These are phyloP conservation scores for Plasmopara muralis DNA, from an alignment of 352 stramenopile genomes.

Conservation along the genomic window DNA sequence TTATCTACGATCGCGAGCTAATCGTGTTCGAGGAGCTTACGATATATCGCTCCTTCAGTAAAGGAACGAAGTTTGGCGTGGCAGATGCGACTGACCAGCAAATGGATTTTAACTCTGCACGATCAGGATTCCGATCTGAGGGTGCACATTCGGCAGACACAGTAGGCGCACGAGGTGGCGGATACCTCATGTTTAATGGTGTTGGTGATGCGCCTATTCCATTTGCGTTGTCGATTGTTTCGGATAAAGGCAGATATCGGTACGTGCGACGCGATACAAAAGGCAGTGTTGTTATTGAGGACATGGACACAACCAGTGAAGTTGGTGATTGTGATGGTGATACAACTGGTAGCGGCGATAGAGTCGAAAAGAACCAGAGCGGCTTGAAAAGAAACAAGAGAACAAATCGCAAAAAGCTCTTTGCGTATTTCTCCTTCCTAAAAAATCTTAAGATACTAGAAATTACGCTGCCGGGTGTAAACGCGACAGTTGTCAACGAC, in stretches of 20 bases:
- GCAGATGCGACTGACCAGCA: conserved; percentile 24
- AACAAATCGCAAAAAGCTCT: conserved; percentile 21
- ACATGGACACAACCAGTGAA: conserved; percentile 2
- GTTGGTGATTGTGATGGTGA: background rate
- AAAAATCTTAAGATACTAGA: conserved; percentile 72
- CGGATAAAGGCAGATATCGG: conserved; percentile 15
- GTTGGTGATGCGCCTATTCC: conserved; percentile 75
- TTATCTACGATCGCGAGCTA: conserved; percentile 68
- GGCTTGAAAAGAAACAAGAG: conserved; percentile 7
- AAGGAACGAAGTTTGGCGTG: conserved; percentile 37
- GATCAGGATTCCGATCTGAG: conserved; percentile 28
- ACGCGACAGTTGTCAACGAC: conserved; percentile 80
- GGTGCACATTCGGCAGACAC: conserved; percentile 35
- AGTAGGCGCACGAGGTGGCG: conserved; percentile 46
- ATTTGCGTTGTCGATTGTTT: conserved; percentile 64
- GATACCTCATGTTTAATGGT: conserved; percentile 85
- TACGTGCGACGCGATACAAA: conserved; percentile 9
- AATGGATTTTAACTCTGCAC: conserved; percentile 41
- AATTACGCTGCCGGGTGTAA: conserved; percentile 66
- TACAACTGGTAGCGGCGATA: background rate
- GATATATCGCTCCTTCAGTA: conserved; percentile 72
- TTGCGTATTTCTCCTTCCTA: conserved; percentile 27
- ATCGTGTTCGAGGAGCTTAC: conserved; percentile 79
- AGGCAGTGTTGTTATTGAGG: conserved; percentile 2
- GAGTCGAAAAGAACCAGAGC: conserved; percentile 7